These are phyloP conservation scores for Pseudozyma hubeiensis DNA, from an alignment of 1,284 basidiomycete genomes.

Conservation along the genomic window DNA sequence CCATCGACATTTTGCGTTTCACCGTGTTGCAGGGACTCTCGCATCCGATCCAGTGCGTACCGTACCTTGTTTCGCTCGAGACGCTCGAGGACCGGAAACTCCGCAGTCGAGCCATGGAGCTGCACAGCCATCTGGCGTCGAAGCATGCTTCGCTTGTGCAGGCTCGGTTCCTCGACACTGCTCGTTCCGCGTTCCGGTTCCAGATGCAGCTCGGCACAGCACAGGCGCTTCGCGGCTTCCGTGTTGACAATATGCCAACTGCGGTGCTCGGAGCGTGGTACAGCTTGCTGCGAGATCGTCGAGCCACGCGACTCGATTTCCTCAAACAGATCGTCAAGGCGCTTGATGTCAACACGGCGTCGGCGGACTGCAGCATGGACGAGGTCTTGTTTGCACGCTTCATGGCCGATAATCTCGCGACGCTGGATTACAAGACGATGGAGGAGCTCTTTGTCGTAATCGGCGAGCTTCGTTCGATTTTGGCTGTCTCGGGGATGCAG, in stretches of 20 bases:
- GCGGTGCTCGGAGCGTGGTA: conserved; percentile 84
- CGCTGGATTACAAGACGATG: conserved; percentile 91
- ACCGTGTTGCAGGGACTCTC: conserved; percentile 94
- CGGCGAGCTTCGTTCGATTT: conserved; percentile 80
- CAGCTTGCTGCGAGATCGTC: conserved; percentile 86
- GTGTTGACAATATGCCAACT: conserved; percentile 19
- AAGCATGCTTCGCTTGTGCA: conserved; percentile 92
- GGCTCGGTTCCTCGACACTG: conserved; percentile 82
- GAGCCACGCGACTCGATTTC: conserved; percentile 85
- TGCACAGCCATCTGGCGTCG: conserved; percentile 84
- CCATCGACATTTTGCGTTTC: conserved; percentile 89
- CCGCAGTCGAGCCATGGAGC: conserved; percentile 79
- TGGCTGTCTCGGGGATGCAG: conserved; percentile 87
- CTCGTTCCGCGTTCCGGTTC: conserved; percentile 83
- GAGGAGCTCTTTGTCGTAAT: conserved; percentile 91
- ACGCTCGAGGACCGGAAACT: conserved; percentile 78
- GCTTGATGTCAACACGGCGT: conserved; percentile 78
- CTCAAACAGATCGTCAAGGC: conserved; percentile 82
- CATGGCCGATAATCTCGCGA: conserved; percentile 91
- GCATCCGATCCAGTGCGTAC: conserved; percentile 92
- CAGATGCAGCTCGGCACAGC: conserved; percentile 71
- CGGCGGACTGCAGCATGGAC: conserved; percentile 28
- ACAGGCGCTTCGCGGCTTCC: conserved; percentile 32
- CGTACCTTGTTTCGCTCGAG: conserved; percentile 91
- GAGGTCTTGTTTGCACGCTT: conserved; percentile 80